These are phyloP conservation scores for Colletotrichum destructivum DNA, from an alignment of 2,329 filamentous ascomycete genomes.

Conservation along the genomic window DNA sequence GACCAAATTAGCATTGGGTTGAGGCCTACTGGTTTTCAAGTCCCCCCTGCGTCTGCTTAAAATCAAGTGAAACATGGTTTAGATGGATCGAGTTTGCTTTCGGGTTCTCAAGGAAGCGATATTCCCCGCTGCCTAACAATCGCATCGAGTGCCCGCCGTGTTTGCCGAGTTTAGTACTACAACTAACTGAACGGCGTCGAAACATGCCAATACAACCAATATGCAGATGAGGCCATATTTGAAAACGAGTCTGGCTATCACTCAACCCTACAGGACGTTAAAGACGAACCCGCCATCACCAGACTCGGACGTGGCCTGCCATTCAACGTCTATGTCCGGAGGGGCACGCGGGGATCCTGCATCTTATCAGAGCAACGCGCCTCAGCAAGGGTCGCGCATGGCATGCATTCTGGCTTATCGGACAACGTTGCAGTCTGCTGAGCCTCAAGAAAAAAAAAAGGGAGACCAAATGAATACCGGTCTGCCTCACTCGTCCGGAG, in stretches of 20 bases:
- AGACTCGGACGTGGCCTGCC: background rate
- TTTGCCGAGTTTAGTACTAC: background rate
- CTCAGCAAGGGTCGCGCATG: background rate
- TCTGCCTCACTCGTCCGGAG: background rate
- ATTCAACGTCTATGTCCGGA: background rate
- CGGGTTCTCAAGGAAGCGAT: no score
- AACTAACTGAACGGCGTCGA: background rate
- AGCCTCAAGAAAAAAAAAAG: conserved; percentile 27
- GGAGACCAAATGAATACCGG: conserved; percentile 7
- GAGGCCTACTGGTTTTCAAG: no score
- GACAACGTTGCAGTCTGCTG: conserved; percentile 28
- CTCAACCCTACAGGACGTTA: background rate
- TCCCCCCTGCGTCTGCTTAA: no score
- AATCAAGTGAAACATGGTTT: no score
- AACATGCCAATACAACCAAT: background rate
- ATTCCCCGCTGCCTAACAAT: background rate
- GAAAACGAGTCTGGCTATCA: background rate
- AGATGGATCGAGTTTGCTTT: no score
- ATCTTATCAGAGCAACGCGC: background rate
- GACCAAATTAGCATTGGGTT: no score
- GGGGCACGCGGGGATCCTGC: background rate
- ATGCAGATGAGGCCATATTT: no score
- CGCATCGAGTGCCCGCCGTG: background rate
- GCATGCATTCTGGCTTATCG: background rate
- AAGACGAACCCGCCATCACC: no score